A percentile compares a stretch with the other conserved stretches of the same genome.
phyloP scores from a whole-genome alignment of 2,329 filamentous ascomycete genomes.

The Venturia nashicola region DNA sequence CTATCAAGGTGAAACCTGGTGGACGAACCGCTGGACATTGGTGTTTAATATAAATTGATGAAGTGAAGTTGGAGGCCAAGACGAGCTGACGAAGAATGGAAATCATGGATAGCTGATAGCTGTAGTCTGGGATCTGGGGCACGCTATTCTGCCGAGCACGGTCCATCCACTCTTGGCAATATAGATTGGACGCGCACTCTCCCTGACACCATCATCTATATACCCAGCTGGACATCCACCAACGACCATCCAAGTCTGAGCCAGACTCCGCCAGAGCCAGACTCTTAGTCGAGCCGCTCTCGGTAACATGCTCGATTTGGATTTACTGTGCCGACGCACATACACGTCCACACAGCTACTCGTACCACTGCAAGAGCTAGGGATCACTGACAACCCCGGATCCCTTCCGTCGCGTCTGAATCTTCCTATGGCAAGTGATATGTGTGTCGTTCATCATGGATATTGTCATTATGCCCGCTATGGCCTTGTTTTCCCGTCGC shows the following conservation, averaged over 20 bases:
- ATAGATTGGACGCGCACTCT: background rate
- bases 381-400: background rate
- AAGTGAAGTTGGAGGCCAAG: background rate
- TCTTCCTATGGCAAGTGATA: background rate
- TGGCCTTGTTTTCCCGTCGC: background rate
- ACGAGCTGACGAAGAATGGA: background rate
- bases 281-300: background rate
- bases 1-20: constrained; percentile 5
- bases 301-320: background rate
- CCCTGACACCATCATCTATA: constrained; percentile 2
- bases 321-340: background rate
- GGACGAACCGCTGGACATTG: background rate
- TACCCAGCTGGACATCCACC: background rate
- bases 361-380: background rate
- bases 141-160: background rate
- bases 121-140: background rate
- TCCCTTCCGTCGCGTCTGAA: background rate
- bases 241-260: background rate
- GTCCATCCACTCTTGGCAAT: background rate
- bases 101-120: too few relatives aligned
- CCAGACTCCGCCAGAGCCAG: background rate
- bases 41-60: constrained; percentile 3
- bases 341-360: too few relatives aligned
- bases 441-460: background rate
- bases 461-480: too few relatives aligned